Conservation (phyloP, 2,329 filamentous ascomycete genomes). For the Polychaeton citri region DNA sequence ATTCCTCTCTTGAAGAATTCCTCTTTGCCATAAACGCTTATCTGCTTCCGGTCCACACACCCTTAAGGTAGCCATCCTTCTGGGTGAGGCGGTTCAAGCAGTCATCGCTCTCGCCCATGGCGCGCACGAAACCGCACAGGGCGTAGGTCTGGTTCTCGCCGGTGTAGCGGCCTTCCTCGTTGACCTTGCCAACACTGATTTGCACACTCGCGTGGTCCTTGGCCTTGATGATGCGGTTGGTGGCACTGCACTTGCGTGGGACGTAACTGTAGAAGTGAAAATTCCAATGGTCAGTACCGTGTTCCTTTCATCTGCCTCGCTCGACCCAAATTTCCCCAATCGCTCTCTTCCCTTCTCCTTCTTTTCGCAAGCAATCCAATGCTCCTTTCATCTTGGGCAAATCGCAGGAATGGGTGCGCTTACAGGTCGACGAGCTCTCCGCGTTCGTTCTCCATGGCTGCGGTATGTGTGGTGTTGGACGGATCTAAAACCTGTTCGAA, state of each 20-base stretch:
- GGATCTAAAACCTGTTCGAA: no score
- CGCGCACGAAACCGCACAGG: conserved; percentile 92
- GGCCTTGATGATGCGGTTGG: conserved; percentile 99
- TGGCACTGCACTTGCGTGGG: conserved; percentile 96
- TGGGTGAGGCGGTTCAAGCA: conserved; percentile 89
- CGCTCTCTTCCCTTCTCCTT: not conserved
- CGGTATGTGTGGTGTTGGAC: conserved; percentile 1
- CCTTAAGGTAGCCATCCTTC: conserved; percentile 93
- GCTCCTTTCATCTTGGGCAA: no score
- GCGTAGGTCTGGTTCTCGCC: conserved; percentile 97
- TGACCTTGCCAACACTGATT: conserved; percentile 93
- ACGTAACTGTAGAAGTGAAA: conserved; percentile 63
- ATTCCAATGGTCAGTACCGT: no score
- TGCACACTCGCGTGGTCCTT: conserved; percentile 99
- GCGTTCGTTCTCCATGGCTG: conserved; percentile 99
- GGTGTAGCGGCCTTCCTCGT: conserved; percentile 94
- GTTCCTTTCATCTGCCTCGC: no score
- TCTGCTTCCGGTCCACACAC: conserved; percentile 70
- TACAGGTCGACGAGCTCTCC: conserved; percentile 99
- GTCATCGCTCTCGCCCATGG: conserved; percentile 97
- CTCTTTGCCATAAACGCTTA: conserved; percentile 31
- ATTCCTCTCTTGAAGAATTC: conserved; percentile 6
- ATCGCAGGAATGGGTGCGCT: no score
- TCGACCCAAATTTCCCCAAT: not conserved
- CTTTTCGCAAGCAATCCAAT: no score